phyloP scores from a whole-genome alignment of 257 asterid species.

The Solanum sitiens region DNA sequence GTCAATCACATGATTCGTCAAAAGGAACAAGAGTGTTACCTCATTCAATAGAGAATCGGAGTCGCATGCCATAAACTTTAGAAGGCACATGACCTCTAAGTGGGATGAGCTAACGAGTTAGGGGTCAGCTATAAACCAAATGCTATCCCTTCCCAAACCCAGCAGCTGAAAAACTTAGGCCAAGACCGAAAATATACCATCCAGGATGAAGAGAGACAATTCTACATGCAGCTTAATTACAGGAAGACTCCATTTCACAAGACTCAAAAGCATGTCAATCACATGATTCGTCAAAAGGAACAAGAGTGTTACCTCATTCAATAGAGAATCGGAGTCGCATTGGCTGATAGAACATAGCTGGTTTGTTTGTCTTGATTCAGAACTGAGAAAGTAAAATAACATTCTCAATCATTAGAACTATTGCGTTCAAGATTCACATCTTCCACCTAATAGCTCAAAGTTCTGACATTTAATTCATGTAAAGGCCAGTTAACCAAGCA shows the following conservation, averaged over 20 bases:
- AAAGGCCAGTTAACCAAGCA: neutral
- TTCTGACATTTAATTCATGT: neutral
- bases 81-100: neutral
- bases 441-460: neutral
- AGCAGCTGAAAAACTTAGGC: neutral
- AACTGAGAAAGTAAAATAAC: conserved; percentile 38
- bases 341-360: conserved; percentile 93
- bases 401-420: conserved; percentile 13
- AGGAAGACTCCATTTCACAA: neutral
- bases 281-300: neutral
- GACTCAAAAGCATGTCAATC: neutral
- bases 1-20: neutral
- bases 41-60: conserved; percentile 84
- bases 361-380: conserved; percentile 85
- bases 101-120: neutral
- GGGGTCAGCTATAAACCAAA: neutral
- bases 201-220: neutral
- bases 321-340: conserved; percentile 84
- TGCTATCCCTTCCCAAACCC: neutral
- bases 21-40: conserved; percentile 34
- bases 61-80: conserved; percentile 32
- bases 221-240: neutral
- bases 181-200: neutral
- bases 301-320: conserved; percentile 63
- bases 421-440: neutral